These are phyloP conservation scores for Evansstolkia leycettana DNA, from an alignment of 495 filamentous ascomycete genomes.

Conservation along the genomic window DNA sequence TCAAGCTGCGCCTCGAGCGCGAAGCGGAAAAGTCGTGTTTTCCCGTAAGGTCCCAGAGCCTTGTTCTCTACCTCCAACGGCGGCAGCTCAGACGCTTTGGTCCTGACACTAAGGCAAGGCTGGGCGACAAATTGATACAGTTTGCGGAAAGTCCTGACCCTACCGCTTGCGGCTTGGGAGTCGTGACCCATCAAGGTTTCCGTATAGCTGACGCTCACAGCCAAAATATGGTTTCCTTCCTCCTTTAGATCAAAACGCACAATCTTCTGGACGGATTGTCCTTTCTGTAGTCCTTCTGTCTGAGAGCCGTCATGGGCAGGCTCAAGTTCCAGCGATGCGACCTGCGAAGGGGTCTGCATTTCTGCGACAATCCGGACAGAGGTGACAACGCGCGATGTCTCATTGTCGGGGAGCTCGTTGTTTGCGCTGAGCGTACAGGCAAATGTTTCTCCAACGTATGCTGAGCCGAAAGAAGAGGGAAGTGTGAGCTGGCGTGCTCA, in stretches of 20 bases:
- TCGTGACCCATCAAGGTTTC: conserved; percentile 42
- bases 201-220: conserved; percentile 89
- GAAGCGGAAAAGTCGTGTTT: conserved; percentile 31
- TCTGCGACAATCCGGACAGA: conserved; percentile 77
- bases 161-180: conserved; percentile 49
- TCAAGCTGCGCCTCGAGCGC: conserved; percentile 89
- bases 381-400: conserved; percentile 43
- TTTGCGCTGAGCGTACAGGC: conserved; percentile 88
- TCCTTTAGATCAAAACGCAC: conserved; percentile 82
- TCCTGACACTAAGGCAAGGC: conserved; percentile 76
- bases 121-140: conserved; percentile 94
- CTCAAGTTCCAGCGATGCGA: conserved; percentile 42
- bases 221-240: conserved; percentile 84
- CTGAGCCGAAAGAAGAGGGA: conserved; percentile 82
- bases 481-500: conserved; percentile 53
- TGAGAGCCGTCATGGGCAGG: conserved; percentile 21
- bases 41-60: conserved; percentile 32
- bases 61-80: conserved; percentile 31
- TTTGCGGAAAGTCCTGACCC: conserved; percentile 82
- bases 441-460: conserved; percentile 94
- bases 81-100: conserved; percentile 60
- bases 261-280: conserved; percentile 69
- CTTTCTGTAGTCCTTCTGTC: conserved; percentile 43
- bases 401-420: conserved; percentile 53
- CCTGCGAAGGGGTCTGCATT: conserved; percentile 79